phyloP scores from a whole-genome alignment of 306 rosid species.

The Glycine tomentella region DNA sequence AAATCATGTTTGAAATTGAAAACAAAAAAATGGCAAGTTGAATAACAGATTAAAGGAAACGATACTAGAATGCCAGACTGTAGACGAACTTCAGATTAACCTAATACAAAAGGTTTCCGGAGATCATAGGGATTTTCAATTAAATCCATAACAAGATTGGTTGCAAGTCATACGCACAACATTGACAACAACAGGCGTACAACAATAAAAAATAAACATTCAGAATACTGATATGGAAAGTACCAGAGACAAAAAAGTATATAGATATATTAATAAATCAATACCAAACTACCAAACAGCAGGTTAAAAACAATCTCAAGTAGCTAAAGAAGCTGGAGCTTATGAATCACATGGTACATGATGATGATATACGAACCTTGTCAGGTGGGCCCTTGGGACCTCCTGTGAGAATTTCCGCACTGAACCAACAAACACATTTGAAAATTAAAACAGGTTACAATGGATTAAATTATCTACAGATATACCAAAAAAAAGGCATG shows the following conservation, averaged over 20 bases:
- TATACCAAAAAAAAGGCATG: background rate
- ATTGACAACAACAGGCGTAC: no score
- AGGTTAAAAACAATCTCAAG: background rate
- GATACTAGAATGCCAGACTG: background rate
- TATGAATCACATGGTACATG: background rate
- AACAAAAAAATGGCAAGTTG: background rate
- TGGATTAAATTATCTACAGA: conserved; percentile 1
- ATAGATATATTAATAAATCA: background rate
- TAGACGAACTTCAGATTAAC: conserved; percentile 17
- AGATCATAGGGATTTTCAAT: no score
- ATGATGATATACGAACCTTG: conserved; percentile 71
- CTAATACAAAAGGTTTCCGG: background rate
- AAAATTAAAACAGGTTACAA: conserved; percentile 11
- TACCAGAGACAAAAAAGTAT: background rate
- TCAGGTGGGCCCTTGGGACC: conserved; percentile 92
- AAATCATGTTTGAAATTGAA: conserved; percentile 10
- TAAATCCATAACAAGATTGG: no score
- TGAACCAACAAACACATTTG: conserved; percentile 51
- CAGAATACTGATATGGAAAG: no score
- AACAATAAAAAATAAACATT: no score
- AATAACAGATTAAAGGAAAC: conserved; percentile 12
- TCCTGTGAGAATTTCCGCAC: conserved; percentile 92
- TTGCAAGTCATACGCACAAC: no score
- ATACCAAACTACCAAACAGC: background rate
- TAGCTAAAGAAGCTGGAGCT: conserved; percentile 21